phyloP scores from a whole-genome alignment of 441 rosid genomes.

The Eruca vesicaria region DNA sequence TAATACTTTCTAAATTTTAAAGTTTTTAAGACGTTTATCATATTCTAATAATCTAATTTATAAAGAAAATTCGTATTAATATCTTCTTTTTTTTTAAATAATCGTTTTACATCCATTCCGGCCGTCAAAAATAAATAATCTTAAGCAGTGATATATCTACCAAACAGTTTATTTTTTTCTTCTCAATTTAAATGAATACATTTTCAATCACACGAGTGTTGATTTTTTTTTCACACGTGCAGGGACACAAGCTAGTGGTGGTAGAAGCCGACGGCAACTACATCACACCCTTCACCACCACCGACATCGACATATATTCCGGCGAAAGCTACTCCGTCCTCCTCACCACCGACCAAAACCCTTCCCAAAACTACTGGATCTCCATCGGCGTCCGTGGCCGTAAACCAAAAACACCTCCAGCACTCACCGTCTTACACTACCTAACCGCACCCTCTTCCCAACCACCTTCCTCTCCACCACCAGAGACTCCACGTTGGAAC shows the following conservation, averaged over 20 bases:
- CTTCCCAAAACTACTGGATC: slow-evolving; percentile 56
- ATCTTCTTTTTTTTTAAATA: background rate
- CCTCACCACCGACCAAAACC: slow-evolving; percentile 50
- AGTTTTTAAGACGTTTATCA: no score
- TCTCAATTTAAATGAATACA: background rate
- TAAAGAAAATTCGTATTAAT: background rate
- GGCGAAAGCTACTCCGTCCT: slow-evolving; percentile 84
- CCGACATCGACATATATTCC: slow-evolving; percentile 64
- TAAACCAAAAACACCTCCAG: slow-evolving; percentile 55
- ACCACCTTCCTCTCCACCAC: slow-evolving; percentile 49
- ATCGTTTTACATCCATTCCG: background rate
- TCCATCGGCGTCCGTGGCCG: slow-evolving; percentile 64
- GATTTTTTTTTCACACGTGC: slow-evolving; percentile 13
- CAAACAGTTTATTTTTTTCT: no score
- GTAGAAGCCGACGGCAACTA: slow-evolving; percentile 90
- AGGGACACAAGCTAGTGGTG: slow-evolving; percentile 69
- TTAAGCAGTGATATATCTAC: no score
- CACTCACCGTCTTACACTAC: slow-evolving; percentile 58
- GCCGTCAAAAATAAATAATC: background rate
- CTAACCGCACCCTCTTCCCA: slow-evolving; percentile 35
- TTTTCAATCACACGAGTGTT: slow-evolving; percentile 4
- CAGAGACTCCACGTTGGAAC: slow-evolving; percentile 62
- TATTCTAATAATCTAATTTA: background rate
- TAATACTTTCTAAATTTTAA: no score
- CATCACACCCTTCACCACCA: slow-evolving; percentile 53